These are phyloP conservation scores for Penicillium digitatum DNA, from an alignment of 2,329 filamentous ascomycete species.

Conservation along the genomic window DNA sequence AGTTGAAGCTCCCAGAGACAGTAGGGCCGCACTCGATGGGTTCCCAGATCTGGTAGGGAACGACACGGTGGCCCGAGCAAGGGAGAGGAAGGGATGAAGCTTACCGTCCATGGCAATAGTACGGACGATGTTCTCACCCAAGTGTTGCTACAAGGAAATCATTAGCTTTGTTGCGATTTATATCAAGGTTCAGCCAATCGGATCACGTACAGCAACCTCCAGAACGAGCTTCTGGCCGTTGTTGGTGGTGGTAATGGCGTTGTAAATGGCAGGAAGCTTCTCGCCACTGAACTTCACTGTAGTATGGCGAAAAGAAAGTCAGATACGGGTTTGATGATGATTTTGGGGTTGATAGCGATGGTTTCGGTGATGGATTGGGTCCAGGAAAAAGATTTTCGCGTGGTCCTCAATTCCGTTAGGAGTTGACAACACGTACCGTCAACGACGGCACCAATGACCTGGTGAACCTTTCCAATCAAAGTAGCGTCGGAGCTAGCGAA, in stretches of 20 bases:
- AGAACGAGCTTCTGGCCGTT: conserved; percentile 90
- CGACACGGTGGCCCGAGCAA: conserved; percentile 22
- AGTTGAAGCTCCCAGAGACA: conserved; percentile 11
- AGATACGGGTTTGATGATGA: conserved; percentile 25
- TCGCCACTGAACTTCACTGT: conserved; percentile 94
- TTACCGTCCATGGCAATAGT: conserved; percentile 99
- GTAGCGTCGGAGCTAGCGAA: conserved; percentile 58
- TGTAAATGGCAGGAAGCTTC: conserved; percentile 93
- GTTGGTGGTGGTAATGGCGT: conserved; percentile 89
- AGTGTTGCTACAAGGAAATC: conserved; percentile 71
- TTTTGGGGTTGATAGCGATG: conserved; percentile 30
- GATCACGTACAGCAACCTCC: conserved; percentile 80
- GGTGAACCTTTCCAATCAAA: conserved; percentile 61
- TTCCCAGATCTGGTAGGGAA: conserved; percentile 18
- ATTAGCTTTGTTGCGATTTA: conserved; percentile 23
- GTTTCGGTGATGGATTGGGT: conserved; percentile 36
- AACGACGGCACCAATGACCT: conserved; percentile 98
- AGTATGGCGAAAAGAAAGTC: conserved; percentile 28
- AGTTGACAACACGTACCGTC: conserved; percentile 66
- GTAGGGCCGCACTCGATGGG: conserved; percentile 14
- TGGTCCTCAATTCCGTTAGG: conserved; percentile 21
- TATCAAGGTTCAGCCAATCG: conserved; percentile 21
- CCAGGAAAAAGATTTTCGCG: conserved; percentile 45
- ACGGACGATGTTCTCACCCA: conserved; percentile 98
- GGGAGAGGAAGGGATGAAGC: conserved; percentile 31